phyloP scores from a whole-genome alignment of 2,329 filamentous ascomycete species.

The Colletotrichum chrysophilum region DNA sequence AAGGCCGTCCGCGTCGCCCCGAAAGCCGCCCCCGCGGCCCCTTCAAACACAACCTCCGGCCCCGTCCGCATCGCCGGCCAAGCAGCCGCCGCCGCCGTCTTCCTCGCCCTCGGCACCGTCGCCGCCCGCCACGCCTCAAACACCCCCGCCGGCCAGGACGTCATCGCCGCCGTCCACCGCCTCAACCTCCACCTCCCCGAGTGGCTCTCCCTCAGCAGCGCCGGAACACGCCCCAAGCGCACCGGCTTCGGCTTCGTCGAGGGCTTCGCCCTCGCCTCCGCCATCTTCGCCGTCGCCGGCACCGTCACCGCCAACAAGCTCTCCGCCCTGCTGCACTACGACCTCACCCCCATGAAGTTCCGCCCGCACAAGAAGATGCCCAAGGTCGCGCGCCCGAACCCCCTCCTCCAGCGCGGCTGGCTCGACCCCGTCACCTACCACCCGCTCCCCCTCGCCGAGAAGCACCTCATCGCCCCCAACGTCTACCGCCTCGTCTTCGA shows the following conservation, averaged over 20 bases:
- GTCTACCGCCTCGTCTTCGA: conserved; percentile 53
- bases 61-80: conserved; percentile 10
- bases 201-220: background rate
- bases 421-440: conserved; percentile 55
- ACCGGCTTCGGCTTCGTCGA: conserved; percentile 37
- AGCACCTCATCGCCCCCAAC: conserved; percentile 43
- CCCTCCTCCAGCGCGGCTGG: conserved; percentile 48
- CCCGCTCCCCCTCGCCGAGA: conserved; percentile 47
- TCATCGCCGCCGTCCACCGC: conserved; percentile 18
- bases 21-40: background rate
- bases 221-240: conserved; percentile 7
- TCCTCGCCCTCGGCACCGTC: conserved; percentile 25
- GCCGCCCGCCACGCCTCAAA: conserved; percentile 24
- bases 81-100: conserved; percentile 22
- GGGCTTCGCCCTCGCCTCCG: conserved; percentile 39
- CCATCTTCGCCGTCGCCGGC: conserved; percentile 35
- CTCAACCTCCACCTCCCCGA: conserved; percentile 15
- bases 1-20: conserved; percentile 28
- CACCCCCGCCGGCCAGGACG: conserved; percentile 15
- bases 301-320: conserved; percentile 33
- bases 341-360: conserved; percentile 36
- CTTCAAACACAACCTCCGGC: background rate
- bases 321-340: conserved; percentile 34
- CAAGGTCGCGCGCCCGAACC: conserved; percentile 39
- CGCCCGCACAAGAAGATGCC: conserved; percentile 44